Conservation (phyloP, 495 filamentous ascomycete species). For the Aspergillus nanangensis region DNA sequence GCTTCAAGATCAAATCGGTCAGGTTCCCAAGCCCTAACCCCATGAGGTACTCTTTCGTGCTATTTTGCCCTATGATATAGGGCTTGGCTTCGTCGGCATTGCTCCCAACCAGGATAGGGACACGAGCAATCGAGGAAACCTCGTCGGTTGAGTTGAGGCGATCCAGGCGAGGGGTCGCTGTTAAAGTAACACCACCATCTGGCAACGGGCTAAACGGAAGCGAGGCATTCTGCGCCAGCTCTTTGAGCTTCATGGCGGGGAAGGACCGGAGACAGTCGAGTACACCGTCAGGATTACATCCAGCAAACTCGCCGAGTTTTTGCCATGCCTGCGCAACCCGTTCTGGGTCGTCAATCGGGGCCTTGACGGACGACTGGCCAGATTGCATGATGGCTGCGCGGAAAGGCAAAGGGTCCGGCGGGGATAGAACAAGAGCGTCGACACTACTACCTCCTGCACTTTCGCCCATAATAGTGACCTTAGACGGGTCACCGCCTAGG, state of each 20-base stretch:
- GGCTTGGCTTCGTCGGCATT: slow-evolving; percentile 17
- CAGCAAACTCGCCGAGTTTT: slow-evolving; percentile 5
- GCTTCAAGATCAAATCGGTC: background rate
- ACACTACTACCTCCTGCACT: slow-evolving; percentile 22
- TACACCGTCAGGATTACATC: slow-evolving; percentile 1
- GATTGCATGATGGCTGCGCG: slow-evolving; percentile 25
- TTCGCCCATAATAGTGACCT: slow-evolving; percentile 13
- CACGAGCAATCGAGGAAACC: slow-evolving; percentile 5
- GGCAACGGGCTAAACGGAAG: slow-evolving; percentile 4
- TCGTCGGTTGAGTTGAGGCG: background rate
- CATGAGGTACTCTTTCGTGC: slow-evolving; percentile 2
- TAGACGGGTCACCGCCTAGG: slow-evolving; percentile 29
- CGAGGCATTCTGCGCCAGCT: slow-evolving; percentile 1
- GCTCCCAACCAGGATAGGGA: slow-evolving; percentile 16
- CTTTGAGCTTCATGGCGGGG: slow-evolving; percentile 3
- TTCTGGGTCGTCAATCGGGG: background rate
- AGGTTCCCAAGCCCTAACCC: background rate
- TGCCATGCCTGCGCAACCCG: slow-evolving; percentile 7
- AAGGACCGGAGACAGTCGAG: slow-evolving; percentile 3
- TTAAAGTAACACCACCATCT: slow-evolving; percentile 1
- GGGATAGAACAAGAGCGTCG: slow-evolving; percentile 9
- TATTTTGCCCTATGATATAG: slow-evolving; percentile 7
- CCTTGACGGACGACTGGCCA: slow-evolving; percentile 5
- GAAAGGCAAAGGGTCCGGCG: slow-evolving; percentile 14
- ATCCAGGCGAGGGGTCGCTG: slow-evolving; percentile 1